Evolutionary conservation across 2,329 filamentous ascomycete genomes (phyloP).

Genomic region (Alternaria brassicae): DNA sequence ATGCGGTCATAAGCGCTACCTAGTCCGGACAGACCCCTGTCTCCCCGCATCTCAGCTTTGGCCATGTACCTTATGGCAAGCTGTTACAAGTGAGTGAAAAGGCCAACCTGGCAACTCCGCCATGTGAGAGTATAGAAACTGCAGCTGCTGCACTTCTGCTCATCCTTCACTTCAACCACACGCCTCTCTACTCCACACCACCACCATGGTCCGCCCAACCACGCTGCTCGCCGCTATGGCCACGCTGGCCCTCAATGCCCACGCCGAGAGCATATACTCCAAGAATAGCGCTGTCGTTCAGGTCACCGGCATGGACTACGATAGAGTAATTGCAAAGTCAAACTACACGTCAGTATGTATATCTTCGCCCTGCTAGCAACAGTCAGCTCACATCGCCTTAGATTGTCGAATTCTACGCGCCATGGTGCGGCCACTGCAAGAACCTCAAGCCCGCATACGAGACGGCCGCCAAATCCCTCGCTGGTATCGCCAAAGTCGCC

Average conservation of each 20-base stretch:
- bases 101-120: constrained; percentile 23
- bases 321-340: constrained; percentile 81
- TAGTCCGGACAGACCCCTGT: constrained; percentile 12
- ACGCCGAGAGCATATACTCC: constrained; percentile 77
- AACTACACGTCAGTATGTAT: constrained; percentile 92
- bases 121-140: constrained; percentile 23
- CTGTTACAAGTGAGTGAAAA: constrained; percentile 16
- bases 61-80: constrained; percentile 9
- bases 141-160: constrained; percentile 13
- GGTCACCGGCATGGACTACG: constrained; percentile 78
- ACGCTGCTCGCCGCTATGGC: constrained; percentile 61
- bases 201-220: constrained; percentile 47
- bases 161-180: constrained; percentile 9
- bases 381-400: too few species aligned
- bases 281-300: constrained; percentile 89
- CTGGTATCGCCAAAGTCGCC: constrained; percentile 92
- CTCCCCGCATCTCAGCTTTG: constrained; percentile 20
- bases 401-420: constrained; percentile 97
- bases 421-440: constrained; percentile 97
- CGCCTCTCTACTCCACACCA: too few species aligned
- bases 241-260: constrained; percentile 70
- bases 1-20: constrained; percentile 21
- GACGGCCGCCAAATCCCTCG: constrained; percentile 86
- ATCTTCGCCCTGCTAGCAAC: too few species aligned
- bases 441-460: constrained; percentile 96